Evolutionary conservation across 148 eudicot species (phyloP).

Genomic region (Arbutus unedo): DNA sequence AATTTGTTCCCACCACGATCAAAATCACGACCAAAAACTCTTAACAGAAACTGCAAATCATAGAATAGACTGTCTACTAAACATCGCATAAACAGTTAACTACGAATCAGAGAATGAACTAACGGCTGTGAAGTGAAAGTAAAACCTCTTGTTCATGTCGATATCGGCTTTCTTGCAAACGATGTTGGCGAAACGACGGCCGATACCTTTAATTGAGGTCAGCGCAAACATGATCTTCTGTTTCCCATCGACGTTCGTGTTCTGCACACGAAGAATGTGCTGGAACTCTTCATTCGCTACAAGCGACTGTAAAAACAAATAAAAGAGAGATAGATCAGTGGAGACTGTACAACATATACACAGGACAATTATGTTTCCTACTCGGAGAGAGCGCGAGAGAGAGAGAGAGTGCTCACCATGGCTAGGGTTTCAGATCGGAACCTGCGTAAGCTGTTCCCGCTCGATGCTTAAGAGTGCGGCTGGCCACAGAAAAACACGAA

Average conservation of each 20-base stretch:
- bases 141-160: slow-evolving; percentile 90
- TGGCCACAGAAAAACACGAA: background rate
- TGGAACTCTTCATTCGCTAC: slow-evolving; percentile 88
- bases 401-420: slow-evolving; percentile 1
- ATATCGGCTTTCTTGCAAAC: slow-evolving; percentile 92
- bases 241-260: slow-evolving; percentile 90
- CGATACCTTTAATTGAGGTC: slow-evolving; percentile 94
- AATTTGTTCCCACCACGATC: background rate
- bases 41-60: background rate
- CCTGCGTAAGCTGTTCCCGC: background rate
- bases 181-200: slow-evolving; percentile 86
- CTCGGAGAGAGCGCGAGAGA: background rate
- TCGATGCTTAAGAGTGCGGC: slow-evolving; percentile 1
- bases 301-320: slow-evolving; percentile 46
- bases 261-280: slow-evolving; percentile 85
- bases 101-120: background rate
- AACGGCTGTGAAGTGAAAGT: background rate
- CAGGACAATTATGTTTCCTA: no score
- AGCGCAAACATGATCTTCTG: slow-evolving; percentile 93
- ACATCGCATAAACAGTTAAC: background rate
- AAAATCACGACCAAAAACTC: background rate
- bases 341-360: background rate
- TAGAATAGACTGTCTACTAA: background rate
- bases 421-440: slow-evolving; percentile 5
- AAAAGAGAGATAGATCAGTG: background rate